Conservation (phyloP, 495 filamentous ascomycete species). For the Astrocystis sublimbata region DNA sequence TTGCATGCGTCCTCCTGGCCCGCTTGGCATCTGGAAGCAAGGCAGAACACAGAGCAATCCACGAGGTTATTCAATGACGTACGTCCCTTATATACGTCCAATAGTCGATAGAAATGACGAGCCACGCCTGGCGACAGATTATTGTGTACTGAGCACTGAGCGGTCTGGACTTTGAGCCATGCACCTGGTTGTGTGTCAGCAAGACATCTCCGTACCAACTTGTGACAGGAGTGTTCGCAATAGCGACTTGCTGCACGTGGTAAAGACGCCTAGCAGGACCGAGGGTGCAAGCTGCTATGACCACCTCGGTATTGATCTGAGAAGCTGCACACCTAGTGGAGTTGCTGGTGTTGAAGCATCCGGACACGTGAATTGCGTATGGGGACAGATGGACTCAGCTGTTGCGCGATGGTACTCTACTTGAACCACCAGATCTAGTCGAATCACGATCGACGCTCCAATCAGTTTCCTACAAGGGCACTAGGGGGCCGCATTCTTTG, state of each 20-base stretch:
- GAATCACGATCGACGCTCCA: no score
- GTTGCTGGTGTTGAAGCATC: neutral
- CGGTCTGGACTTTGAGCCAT: no score
- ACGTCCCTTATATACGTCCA: no score
- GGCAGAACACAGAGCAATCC: neutral
- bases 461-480: no score
- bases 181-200: neutral
- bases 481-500: neutral
- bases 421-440: neutral
- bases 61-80: no score
- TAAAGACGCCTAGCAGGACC: neutral
- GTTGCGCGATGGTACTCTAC: constrained; percentile 26
- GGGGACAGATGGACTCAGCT: constrained; percentile 28
- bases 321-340: neutral
- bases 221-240: neutral
- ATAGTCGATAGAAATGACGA: no score
- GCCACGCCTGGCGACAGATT: no score
- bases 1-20: constrained; percentile 3
- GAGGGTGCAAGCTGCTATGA: neutral
- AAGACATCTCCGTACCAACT: neutral
- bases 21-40: neutral
- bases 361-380: neutral
- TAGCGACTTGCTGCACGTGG: neutral
- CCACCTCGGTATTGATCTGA: neutral
- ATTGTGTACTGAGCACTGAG: no score